These are phyloP conservation scores for Mesotaenium endlicherianum DNA, from an alignment of 139 green algal species.

Conservation along the genomic window DNA sequence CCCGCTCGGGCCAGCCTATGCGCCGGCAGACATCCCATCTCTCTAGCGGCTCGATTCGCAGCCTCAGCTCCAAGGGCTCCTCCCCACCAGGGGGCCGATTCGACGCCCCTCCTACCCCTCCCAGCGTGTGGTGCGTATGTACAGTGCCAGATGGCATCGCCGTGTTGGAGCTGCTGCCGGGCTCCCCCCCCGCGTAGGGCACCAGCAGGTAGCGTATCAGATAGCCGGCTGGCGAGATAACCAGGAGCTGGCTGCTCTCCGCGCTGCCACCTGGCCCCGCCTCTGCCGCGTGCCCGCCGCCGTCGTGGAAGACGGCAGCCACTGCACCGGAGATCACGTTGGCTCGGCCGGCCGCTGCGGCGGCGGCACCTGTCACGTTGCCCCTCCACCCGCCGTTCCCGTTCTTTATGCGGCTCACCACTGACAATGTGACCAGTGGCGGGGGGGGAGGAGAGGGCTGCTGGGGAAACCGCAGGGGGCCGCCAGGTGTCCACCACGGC, in stretches of 20 bases:
- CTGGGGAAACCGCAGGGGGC: conserved; percentile 12
- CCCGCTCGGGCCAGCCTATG: conserved; percentile 27
- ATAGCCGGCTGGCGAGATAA: conserved; percentile 29
- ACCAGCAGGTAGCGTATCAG: conserved; percentile 32
- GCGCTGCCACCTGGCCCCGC: background rate
- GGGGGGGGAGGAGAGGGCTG: background rate
- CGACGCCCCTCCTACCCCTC: background rate
- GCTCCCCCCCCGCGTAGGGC: background rate
- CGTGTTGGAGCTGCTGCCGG: background rate
- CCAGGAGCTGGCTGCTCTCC: conserved; percentile 22
- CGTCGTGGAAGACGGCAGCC: conserved; percentile 21
- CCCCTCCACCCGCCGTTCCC: conserved; percentile 29
- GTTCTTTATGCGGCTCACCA: conserved; percentile 21
- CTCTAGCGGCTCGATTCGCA: conserved; percentile 33
- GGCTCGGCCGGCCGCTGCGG: conserved; percentile 4
- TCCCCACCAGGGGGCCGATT: background rate
- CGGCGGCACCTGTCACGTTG: conserved; percentile 13
- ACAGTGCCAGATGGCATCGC: background rate
- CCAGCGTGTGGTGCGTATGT: background rate
- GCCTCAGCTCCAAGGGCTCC: conserved; percentile 1
- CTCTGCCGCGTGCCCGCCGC: background rate
- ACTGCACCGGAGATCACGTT: conserved; percentile 24
- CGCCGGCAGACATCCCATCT: conserved; percentile 43
- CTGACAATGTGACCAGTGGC: conserved; percentile 11
- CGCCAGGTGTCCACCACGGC: conserved; percentile 32